Evolutionary conservation across 371 early-diverging fungal species (phyloP).

Genomic region (Dinochytrium kinnereticum): DNA sequence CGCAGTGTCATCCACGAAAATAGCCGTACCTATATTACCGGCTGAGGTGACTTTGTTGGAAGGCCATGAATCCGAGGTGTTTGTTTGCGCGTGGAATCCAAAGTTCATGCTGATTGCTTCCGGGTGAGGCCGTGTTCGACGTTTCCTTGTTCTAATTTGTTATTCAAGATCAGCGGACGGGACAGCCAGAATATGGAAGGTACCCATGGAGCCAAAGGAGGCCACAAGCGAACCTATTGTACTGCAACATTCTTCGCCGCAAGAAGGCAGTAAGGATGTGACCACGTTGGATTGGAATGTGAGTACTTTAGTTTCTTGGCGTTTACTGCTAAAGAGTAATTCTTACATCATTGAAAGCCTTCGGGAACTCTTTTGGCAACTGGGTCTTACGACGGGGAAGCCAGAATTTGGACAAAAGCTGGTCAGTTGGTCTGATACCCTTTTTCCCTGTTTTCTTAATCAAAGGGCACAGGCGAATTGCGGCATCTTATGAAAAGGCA

Average conservation of each 20-base stretch:
- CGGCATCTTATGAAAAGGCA: conserved; percentile 73
- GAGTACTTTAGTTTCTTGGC: conserved; percentile 38
- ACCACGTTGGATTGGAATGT: conserved; percentile 95
- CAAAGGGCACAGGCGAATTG: conserved; percentile 63
- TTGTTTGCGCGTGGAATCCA: conserved; percentile 89
- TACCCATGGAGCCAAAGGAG: conserved; percentile 29
- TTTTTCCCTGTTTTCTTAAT: too few relatives aligned
- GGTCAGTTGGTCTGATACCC: too few relatives aligned
- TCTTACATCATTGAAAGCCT: conserved; percentile 61
- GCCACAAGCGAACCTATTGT: conserved; percentile 19
- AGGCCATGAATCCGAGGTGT: conserved; percentile 73
- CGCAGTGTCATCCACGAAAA: neutral
- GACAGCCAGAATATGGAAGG: conserved; percentile 84
- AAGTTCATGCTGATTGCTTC: conserved; percentile 75
- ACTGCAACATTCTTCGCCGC: conserved; percentile 16
- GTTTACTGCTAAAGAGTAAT: conserved; percentile 7
- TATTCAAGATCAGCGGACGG: conserved; percentile 75
- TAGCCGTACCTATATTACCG: conserved; percentile 18
- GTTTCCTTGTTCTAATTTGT: neutral
- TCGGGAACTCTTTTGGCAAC: conserved; percentile 84
- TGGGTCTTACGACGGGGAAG: conserved; percentile 90
- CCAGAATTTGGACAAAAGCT: conserved; percentile 78
- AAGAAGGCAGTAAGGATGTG: conserved; percentile 63
- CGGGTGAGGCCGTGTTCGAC: conserved; percentile 55
- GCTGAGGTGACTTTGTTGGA: conserved; percentile 54